Conservation (phyloP, 495 filamentous ascomycete species). For the Filosporella fistucella region DNA sequence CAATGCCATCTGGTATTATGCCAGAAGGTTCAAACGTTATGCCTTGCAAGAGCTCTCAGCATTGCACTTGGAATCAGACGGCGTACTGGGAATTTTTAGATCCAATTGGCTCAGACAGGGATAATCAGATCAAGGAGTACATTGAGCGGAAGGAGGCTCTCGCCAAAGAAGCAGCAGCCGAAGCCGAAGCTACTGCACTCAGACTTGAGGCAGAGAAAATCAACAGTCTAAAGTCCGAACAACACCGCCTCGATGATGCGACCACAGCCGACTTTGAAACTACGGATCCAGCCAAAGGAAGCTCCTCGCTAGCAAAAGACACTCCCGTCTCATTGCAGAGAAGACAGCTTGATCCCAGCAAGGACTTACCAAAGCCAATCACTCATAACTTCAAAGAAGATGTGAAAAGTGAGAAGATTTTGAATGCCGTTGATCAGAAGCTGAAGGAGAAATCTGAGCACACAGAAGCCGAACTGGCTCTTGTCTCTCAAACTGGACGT, state of each 20-base stretch:
- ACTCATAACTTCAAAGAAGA: constrained; percentile 4
- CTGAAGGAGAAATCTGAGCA: neutral
- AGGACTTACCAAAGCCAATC: constrained; percentile 4
- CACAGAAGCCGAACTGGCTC: constrained; percentile 11
- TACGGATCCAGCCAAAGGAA: neutral
- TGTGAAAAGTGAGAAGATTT: constrained; percentile 1
- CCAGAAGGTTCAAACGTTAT: constrained; percentile 68
- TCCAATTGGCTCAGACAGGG: constrained; percentile 32
- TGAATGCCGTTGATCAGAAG: neutral
- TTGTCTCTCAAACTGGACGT: constrained; percentile 4
- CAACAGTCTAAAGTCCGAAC: neutral
- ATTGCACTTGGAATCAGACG: constrained; percentile 77
- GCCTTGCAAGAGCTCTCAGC: constrained; percentile 57
- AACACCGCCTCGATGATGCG: neutral
- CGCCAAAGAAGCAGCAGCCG: constrained; percentile 2
- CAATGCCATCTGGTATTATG: constrained; percentile 82
- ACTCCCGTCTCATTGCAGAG: constrained; percentile 16
- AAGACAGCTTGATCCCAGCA: constrained; percentile 7
- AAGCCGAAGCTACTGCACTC: neutral
- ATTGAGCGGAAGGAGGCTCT: constrained; percentile 21
- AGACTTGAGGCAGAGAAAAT: neutral
- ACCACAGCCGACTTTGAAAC: neutral
- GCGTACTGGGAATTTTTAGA: constrained; percentile 55
- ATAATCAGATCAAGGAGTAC: constrained; percentile 36
- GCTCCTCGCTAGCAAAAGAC: constrained; percentile 8